Base-by-base conservation (phyloP, 257 asterid genomes). In the Solanum ahanhuiri region DNA sequence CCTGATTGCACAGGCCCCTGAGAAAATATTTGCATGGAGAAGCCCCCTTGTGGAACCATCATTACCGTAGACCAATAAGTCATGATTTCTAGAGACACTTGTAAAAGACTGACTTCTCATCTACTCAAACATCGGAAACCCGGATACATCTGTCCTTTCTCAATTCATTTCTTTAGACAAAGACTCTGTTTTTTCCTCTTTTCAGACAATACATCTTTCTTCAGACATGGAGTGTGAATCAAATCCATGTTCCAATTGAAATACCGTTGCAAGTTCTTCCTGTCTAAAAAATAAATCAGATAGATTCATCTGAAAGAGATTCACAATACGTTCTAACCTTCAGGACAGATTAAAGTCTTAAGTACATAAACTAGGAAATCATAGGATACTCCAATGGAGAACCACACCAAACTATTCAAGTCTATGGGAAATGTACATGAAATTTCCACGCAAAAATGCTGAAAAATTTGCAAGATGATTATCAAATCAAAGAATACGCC, bases 1-100 rank as follows among this genome's bases (percentile, higher is more conserved):
- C 97, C 93, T 92, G 87, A 89, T 91, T 97, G 94, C 99, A 95
- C 85, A 60, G 81, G 31, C 99, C 99, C 71, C 67, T 89, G 71
- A 79, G 81, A 87, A 93, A 97, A 89, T 87, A 97, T 90, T 89
- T 93, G 87, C 98, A 95, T 64, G 93, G 72, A 41, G 93, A 75
- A 84, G 92, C 91, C 79, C 87, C 67, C 76, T 89, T 71, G 83
- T 86, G 75, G 85, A 87, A 85, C 81, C 85, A 87, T 60, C 84
- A 64, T 86, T 89, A 60, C n/a, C 77, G 34, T 58, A 51, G 48
- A 83, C 81, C 82, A 22, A 39, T 57, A 64, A 75, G 84, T 77
- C 88, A 34, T 81, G 87, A 58, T 93, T 90, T 43, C 86, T 90
- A 76, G 95, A 91, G 83, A 35, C 86, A 81, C 77, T 91, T 85